phyloP scores from a whole-genome alignment of 148 eudicot genomes.

The Arctostaphylos glauca region DNA sequence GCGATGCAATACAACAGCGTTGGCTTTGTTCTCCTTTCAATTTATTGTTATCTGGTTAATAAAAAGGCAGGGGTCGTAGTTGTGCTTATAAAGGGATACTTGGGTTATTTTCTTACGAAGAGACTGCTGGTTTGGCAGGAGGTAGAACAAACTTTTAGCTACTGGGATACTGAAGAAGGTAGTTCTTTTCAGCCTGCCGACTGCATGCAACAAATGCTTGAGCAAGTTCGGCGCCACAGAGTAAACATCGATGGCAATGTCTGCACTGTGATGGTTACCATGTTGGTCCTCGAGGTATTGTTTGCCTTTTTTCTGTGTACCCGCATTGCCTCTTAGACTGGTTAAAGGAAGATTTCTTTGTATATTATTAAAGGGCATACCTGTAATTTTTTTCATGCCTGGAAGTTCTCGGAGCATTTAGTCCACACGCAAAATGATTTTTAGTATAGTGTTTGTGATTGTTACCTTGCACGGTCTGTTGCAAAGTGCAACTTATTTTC shows the following conservation, averaged over 20 bases:
- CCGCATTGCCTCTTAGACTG: neutral
- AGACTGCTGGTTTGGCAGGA: constrained; percentile 38
- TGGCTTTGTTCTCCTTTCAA: neutral
- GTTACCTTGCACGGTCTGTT: neutral
- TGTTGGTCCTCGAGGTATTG: constrained; percentile 48
- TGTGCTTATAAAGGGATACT: neutral
- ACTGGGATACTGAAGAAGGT: constrained; percentile 60
- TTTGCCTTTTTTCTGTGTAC: constrained; percentile 7
- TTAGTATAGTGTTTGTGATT: neutral
- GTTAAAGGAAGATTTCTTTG: neutral
- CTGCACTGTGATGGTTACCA: constrained; percentile 84
- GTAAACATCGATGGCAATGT: constrained; percentile 77
- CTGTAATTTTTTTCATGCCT: neutral
- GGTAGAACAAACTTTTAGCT: constrained; percentile 53
- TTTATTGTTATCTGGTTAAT: neutral
- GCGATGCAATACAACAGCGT: neutral
- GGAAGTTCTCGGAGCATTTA: neutral
- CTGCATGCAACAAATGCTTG: constrained; percentile 82
- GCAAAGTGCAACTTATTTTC: neutral
- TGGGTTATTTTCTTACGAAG: neutral
- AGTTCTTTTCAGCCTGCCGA: constrained; percentile 56
- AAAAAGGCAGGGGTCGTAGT: neutral
- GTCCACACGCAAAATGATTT: neutral
- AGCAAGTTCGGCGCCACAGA: constrained; percentile 72
- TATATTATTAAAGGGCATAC: neutral